phyloP scores from a whole-genome alignment of 257 asterid species.

The Capsicum rhomboideum region DNA sequence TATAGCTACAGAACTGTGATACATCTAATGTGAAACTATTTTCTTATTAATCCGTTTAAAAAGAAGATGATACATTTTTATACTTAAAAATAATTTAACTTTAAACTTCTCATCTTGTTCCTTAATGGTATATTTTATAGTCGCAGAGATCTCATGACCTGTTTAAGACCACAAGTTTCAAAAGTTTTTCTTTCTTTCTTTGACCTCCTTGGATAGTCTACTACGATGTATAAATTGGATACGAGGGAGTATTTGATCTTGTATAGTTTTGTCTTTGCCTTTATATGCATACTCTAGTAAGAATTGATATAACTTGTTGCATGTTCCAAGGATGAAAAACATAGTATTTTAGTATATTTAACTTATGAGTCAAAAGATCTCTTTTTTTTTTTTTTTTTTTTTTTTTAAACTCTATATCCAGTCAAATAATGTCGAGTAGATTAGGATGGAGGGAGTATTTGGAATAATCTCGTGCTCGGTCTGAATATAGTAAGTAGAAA shows the following conservation, averaged over 20 bases:
- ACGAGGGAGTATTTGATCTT: neutral
- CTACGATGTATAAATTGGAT: neutral
- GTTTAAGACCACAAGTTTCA: too few relatives aligned
- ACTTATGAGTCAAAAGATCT: neutral
- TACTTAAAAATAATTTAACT: neutral
- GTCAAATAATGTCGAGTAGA: neutral
- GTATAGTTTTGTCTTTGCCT: neutral
- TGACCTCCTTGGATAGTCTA: neutral
- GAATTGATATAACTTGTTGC: neutral
- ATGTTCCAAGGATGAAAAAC: neutral
- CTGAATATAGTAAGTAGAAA: neutral
- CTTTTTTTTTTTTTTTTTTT: too few relatives aligned
- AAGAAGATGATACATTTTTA: neutral
- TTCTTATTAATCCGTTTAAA: fast-evolving
- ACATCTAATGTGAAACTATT: neutral
- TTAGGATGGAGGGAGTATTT: neutral
- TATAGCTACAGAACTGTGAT: too few relatives aligned
- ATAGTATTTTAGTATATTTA: neutral
- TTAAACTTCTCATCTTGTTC: neutral
- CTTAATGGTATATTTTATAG: neutral
- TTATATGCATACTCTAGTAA: neutral
- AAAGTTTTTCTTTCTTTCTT: neutral
- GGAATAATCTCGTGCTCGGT: neutral
- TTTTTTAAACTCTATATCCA: neutral
- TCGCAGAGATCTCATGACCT: neutral